Conservation (phyloP, 139 green algal genomes). For the Monoraphidium neglectum region DNA sequence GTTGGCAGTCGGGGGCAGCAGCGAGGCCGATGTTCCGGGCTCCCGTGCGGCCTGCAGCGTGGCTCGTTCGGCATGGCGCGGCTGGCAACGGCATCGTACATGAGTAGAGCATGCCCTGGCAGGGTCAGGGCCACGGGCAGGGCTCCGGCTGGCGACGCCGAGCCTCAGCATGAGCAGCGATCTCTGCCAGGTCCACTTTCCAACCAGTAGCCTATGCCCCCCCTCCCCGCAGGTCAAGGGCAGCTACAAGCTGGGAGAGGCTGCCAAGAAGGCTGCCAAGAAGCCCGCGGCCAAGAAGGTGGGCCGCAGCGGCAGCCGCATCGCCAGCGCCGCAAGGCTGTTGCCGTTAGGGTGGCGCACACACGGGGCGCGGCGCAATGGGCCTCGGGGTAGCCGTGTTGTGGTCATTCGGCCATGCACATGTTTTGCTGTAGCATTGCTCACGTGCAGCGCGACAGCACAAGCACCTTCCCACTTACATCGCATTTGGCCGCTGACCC, state of each 20-base stretch:
- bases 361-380: not conserved
- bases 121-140: no score
- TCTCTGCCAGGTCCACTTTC: not conserved
- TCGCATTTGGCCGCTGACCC: no score
- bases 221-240: slow-evolving; percentile 13
- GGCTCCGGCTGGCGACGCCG: not conserved
- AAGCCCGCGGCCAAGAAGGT: slow-evolving; percentile 30
- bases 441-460: not conserved
- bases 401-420: no score
- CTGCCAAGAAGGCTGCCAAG: slow-evolving; percentile 18
- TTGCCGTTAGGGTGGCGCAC: not conserved
- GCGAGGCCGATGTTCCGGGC: not conserved
- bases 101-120: no score
- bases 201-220: not conserved
- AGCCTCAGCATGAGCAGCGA: not conserved
- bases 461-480: no score
- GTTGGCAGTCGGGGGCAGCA: no score
- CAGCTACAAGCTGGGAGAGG: slow-evolving; percentile 29
- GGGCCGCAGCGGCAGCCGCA: not conserved
- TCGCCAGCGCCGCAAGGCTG: not conserved
- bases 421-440: not conserved
- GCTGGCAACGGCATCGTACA: no score
- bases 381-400: not conserved
- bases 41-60: no score
- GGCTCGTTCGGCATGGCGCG: no score